A percentile compares a stretch with the other conserved stretches of the same genome.
Evolutionary conservation across 805 yeast genomes (phyloP).

Genomic region (Monosporozyma unispora): DNA sequence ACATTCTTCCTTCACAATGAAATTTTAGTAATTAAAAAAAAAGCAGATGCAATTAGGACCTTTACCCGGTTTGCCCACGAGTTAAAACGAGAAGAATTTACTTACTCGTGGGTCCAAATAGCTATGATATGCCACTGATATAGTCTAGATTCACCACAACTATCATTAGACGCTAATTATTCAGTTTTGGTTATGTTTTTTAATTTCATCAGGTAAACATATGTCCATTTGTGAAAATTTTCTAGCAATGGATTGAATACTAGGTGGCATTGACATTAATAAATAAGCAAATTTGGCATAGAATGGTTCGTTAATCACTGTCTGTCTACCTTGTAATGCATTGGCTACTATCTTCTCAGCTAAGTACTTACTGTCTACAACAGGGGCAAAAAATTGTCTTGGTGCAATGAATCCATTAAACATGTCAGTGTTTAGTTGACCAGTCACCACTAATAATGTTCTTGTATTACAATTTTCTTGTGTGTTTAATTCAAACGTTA

Average conservation of each 20-base stretch:
- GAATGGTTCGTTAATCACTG: slow-evolving; percentile 61
- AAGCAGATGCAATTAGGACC: not conserved
- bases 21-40: not conserved
- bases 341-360: slow-evolving; percentile 48
- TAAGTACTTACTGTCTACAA: slow-evolving; percentile 48
- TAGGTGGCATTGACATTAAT: slow-evolving; percentile 61
- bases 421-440: slow-evolving; percentile 71
- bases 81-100: not conserved
- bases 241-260: slow-evolving; percentile 35
- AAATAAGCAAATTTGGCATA: slow-evolving; percentile 67
- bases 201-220: slow-evolving; percentile 24
- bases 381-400: slow-evolving; percentile 66
- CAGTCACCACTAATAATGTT: slow-evolving; percentile 71
- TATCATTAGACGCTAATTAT: not conserved
- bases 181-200: not conserved
- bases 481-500: slow-evolving; percentile 58
- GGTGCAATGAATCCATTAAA: slow-evolving; percentile 74
- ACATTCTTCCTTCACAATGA: not conserved
- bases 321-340: slow-evolving; percentile 56
- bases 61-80: not conserved
- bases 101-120: not conserved
- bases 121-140: no score
- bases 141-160: no score
- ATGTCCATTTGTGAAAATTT: slow-evolving; percentile 60
- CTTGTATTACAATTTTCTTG: slow-evolving; percentile 44